These are phyloP conservation scores for Arthroderma uncinatum DNA, from an alignment of 2,329 filamentous ascomycete species.

Conservation along the genomic window DNA sequence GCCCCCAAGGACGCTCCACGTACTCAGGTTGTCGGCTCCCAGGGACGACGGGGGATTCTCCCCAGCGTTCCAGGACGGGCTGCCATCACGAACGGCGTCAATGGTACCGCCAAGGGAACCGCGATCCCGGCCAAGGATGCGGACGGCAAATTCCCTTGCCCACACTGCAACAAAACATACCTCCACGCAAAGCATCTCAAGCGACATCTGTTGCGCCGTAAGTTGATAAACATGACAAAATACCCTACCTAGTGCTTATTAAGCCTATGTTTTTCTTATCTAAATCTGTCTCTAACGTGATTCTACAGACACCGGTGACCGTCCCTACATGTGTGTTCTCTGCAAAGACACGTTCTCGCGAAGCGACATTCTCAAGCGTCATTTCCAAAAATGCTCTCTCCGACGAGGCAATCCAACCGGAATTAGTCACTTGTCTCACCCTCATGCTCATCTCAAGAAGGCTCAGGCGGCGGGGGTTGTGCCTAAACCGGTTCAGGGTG, in stretches of 20 bases:
- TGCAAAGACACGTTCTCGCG: constrained; percentile 97
- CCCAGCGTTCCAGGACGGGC: constrained; percentile 80
- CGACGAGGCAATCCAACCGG: constrained; percentile 91
- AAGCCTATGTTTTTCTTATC: constrained; percentile 8
- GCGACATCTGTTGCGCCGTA: constrained; percentile 88
- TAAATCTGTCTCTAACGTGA: constrained; percentile 10
- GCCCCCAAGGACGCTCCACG: constrained; percentile 35
- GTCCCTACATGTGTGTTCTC: constrained; percentile 94
- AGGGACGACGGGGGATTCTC: constrained; percentile 81
- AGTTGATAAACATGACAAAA: constrained; percentile 38
- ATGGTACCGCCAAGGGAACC: constrained; percentile 60
- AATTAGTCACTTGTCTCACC: constrained; percentile 86
- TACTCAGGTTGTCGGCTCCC: constrained; percentile 88
- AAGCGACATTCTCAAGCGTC: constrained; percentile 95
- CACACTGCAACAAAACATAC: constrained; percentile 97
- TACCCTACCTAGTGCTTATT: neutral
- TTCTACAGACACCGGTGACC: constrained; percentile 76
- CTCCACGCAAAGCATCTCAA: constrained; percentile 95
- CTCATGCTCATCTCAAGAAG: constrained; percentile 80
- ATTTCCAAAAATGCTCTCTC: constrained; percentile 98
- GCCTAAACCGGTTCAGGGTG: constrained; percentile 34
- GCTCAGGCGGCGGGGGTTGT: constrained; percentile 37
- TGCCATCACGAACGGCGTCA: constrained; percentile 53
- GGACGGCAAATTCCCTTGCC: constrained; percentile 95
- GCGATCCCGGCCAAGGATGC: constrained; percentile 89